Evolutionary conservation across 23 red algal species (phyloP), one percentile per base, ranked within the genome.

Genomic region (Gracilaria domingensis): DNA sequence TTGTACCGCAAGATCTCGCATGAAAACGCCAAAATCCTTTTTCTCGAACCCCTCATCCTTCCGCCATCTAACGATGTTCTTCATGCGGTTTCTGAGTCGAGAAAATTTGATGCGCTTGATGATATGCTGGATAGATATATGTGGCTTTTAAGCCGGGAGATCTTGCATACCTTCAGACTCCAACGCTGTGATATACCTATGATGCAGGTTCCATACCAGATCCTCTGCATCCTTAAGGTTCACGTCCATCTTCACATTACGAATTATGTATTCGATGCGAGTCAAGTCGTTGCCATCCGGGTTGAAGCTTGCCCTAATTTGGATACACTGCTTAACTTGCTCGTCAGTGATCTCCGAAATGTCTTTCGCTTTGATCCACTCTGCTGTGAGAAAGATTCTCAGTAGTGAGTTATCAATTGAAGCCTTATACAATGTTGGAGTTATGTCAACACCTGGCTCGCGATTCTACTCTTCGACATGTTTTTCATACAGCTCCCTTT

Each of bases 401-500:
- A 80, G 36, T 5, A 66, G 14, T 28, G 55, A 45, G 34, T 89
- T 73, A 8, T 89, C 86, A 18, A 89, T 89, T 24, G 73, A 79
- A 28, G 86, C 86, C 56, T 55, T 78, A 37, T 80, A 89, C 8
- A 73, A 89, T 0, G 34, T 89, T 11, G 25, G 55, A 20, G 75
- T 61, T 12, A 80, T n/a, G 3, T 79, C 45, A 39, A 48, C 47
- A 24, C 75, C 75, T 32, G 60, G 86, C 20, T 89, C 30, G 14
- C 72, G 25, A 23, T 79, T 80, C 55, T 89, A 80, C 53, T 89
- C 86, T 0, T 2, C 54, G 0, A 89, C 14, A 32, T 89, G 86
- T 42, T 89, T 89, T 32, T 89, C 86, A 30, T 89, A 89, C 26
- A 88, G 70, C 7, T 88, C 66, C 0, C 84, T 1, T 24, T 62